Percentiles rank a stretch among this genome's conserved stretches.
phyloP scores from a whole-genome alignment of 768 basidiomycete species.

The Xerocomellus chrysenteron region DNA sequence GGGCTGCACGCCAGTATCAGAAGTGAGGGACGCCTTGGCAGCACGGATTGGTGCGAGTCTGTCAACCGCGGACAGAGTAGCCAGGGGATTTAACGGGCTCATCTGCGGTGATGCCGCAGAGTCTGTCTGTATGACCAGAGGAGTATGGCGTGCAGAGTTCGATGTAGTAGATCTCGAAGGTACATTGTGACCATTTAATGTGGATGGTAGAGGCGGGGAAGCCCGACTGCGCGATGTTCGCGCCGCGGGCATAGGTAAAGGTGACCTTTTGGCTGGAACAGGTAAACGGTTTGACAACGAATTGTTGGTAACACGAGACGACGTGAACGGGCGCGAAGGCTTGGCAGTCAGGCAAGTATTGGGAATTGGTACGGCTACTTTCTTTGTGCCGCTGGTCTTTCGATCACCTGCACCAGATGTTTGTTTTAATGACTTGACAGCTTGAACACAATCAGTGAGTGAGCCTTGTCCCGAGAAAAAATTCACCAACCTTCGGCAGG shows the following conservation, averaged over 20 bases:
- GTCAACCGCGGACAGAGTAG: conserved; percentile 10
- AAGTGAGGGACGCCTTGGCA: conserved; percentile 27
- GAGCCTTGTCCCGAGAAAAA: background rate
- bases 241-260: background rate
- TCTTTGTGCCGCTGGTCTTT: conserved; percentile 10
- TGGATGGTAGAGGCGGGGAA: background rate
- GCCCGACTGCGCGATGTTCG: background rate
- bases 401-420: background rate
- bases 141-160: background rate
- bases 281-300: conserved; percentile 14
- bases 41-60: conserved; percentile 36
- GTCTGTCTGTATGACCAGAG: conserved; percentile 13
- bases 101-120: conserved; percentile 13
- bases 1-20: background rate
- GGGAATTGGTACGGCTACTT: background rate
- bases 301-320: conserved; percentile 20
- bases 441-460: conserved; percentile 12
- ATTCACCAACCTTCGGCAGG: conserved; percentile 17
- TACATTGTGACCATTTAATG: background rate
- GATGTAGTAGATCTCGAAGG: background rate
- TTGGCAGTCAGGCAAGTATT: background rate
- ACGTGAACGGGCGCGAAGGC: background rate
- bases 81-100: conserved; percentile 8
- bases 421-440: conserved; percentile 5
- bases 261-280: background rate